Evolutionary conservation across 2,329 filamentous ascomycete genomes (phyloP).

Genomic region (Ophiobolus disseminans): DNA sequence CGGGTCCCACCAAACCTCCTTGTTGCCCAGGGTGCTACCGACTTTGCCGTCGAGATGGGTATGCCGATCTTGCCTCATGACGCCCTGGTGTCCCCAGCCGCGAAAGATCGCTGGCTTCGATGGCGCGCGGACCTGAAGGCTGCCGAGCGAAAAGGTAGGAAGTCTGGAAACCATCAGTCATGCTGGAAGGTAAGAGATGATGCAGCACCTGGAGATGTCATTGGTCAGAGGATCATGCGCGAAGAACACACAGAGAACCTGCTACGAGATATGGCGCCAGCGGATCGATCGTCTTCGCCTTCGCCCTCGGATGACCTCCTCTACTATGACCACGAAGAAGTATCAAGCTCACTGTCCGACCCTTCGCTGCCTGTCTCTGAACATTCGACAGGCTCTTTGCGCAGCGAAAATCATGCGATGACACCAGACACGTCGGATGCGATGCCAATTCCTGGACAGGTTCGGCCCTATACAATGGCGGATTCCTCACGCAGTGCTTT

Average conservation of each 20-base stretch:
- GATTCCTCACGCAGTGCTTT: slow-evolving; percentile 50
- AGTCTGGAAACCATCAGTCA: slow-evolving; percentile 35
- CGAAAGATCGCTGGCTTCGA: slow-evolving; percentile 76
- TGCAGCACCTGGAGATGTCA: slow-evolving; percentile 36
- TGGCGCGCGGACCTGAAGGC: slow-evolving; percentile 77
- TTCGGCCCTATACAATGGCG: slow-evolving; percentile 23
- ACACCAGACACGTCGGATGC: slow-evolving; percentile 27
- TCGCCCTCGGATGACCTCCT: slow-evolving; percentile 27
- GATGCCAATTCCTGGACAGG: slow-evolving; percentile 5
- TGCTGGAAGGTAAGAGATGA: slow-evolving; percentile 35
- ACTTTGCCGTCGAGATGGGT: slow-evolving; percentile 83
- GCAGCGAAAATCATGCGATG: slow-evolving; percentile 18
- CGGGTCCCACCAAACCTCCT: slow-evolving; percentile 93
- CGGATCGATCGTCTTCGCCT: slow-evolving; percentile 28
- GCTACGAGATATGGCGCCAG: slow-evolving; percentile 22
- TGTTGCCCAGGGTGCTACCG: slow-evolving; percentile 81
- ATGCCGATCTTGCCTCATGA: slow-evolving; percentile 78
- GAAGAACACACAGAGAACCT: slow-evolving; percentile 48
- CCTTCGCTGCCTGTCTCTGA: slow-evolving; percentile 25
- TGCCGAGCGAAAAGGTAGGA: slow-evolving; percentile 60
- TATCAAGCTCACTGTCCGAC: slow-evolving; percentile 20
- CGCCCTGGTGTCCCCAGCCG: slow-evolving; percentile 77
- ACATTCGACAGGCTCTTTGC: slow-evolving; percentile 26
- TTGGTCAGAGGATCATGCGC: slow-evolving; percentile 42
- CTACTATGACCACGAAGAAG: slow-evolving; percentile 19